Evolutionary conservation across 192 early-diverging fungal species (phyloP), one percentile per base, ranked within the genome.

Genomic region (Dispira simplex): DNA sequence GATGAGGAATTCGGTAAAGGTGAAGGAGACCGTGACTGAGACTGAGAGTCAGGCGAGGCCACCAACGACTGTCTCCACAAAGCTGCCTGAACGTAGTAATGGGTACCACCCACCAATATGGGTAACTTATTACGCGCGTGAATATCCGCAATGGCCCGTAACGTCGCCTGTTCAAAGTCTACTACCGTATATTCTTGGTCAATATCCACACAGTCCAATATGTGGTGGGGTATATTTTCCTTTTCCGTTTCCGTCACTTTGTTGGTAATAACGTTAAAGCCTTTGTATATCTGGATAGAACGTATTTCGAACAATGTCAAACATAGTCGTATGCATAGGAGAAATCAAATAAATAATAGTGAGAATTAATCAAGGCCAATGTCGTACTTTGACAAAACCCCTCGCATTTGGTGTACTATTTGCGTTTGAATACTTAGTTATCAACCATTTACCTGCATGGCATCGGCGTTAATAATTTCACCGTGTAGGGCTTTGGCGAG

Each of bases 81-180:
- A 6, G 92, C 68, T 1, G 86, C 85, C 68, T 99, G 96, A 32
- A 99, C 83, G 70, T 99, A 99, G 72, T 99, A 99, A 67, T 95
- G 84, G 8, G 94, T 99, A 46, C 96, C 96, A 44, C 96, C 96
- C 9, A 94, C 93, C 9, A 99, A 73, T 12, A 99, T 84, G 4
- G 96, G 91, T 16, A 90, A 57, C 20, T 77, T 73, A 58, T 84
- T 68, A 13, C 88, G 79, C 23, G 68, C 63, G 56, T 93, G 84
- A 44, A 96, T 86, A 21, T 85, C 78, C n/a, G 78, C 63, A 63
- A 97, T 96, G 83, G 87, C 67, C 13, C 27, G 18, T 13, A 80
- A 39, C 0, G 91, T 90, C 66, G 95, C 94, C 0, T 71, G 74
- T 62, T 83, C 84, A 71, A 93, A 99, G 21, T 96, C 83, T 9